phyloP scores from a whole-genome alignment of 495 filamentous ascomycete species.

The Penicillium egyptiacum region DNA sequence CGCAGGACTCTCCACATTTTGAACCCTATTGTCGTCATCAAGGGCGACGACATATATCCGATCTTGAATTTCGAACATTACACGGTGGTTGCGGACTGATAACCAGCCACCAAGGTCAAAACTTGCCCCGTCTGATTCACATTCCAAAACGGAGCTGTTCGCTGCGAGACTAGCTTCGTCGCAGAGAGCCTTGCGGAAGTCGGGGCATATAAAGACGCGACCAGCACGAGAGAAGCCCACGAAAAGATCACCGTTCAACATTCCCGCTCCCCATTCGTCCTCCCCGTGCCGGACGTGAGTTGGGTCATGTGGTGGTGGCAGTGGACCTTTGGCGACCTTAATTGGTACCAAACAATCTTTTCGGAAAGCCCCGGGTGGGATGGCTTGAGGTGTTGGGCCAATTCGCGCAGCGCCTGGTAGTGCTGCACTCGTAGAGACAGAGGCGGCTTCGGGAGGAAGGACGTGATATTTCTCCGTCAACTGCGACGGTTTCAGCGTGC shows the following conservation, averaged over 20 bases:
- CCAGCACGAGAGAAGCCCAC: constrained; percentile 42
- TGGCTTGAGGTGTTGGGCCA: constrained; percentile 15
- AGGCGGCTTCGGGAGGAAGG: constrained; percentile 19
- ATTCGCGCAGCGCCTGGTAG: constrained; percentile 23
- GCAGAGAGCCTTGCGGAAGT: constrained; percentile 39
- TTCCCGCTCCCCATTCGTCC: constrained; percentile 45
- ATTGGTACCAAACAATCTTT: constrained; percentile 31
- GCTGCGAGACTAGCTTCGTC: constrained; percentile 22
- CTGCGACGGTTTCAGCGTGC: constrained; percentile 31
- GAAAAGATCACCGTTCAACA: constrained; percentile 38
- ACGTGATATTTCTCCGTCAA: constrained; percentile 37
- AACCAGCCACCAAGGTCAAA: constrained; percentile 45
- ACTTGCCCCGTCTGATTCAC: constrained; percentile 35
- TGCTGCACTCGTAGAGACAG: constrained; percentile 18
- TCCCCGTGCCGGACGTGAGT: constrained; percentile 32
- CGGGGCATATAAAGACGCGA: constrained; percentile 39
- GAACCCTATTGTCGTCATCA: constrained; percentile 34
- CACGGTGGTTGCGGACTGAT: constrained; percentile 39
- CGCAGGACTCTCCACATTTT: constrained; percentile 24
- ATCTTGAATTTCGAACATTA: constrained; percentile 47
- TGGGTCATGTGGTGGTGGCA: constrained; percentile 27
- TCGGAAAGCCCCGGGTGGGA: constrained; percentile 17
- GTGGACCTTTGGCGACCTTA: constrained; percentile 27
- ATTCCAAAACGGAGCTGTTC: constrained; percentile 36
- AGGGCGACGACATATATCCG: constrained; percentile 39